Conservation (phyloP, 768 basidiomycete genomes). For the Phylloporus rhodoxanthus region DNA sequence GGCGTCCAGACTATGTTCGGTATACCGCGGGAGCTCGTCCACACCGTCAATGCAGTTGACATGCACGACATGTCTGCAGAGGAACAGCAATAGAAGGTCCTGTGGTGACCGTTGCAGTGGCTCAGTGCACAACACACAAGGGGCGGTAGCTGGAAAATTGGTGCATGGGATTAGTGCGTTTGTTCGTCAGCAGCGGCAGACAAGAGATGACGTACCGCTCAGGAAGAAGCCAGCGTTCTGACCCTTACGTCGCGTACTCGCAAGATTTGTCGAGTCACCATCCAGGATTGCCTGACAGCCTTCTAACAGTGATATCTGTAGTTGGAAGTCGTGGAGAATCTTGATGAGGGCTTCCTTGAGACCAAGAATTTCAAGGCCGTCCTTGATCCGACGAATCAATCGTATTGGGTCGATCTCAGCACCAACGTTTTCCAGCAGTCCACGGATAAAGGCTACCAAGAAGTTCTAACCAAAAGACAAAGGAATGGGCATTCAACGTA, state of each 20-base stretch:
- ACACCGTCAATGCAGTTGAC: constrained; percentile 67
- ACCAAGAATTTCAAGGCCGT: constrained; percentile 94
- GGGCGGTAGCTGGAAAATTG: constrained; percentile 44
- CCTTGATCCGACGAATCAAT: constrained; percentile 89
- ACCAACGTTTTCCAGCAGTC: constrained; percentile 91
- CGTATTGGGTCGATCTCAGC: constrained; percentile 94
- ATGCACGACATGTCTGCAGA: constrained; percentile 88
- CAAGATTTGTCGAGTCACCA: constrained; percentile 73
- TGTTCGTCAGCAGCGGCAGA: no score
- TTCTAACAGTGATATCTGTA: constrained; percentile 88
- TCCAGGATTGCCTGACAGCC: constrained; percentile 86
- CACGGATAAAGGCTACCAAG: constrained; percentile 80
- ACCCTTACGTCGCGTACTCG: constrained; percentile 58
- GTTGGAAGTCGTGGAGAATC: constrained; percentile 92
- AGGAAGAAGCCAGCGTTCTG: constrained; percentile 80
- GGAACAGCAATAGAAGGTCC: constrained; percentile 64
- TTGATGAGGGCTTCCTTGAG: constrained; percentile 92
- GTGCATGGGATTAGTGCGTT: not conserved
- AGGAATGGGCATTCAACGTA: constrained; percentile 29
- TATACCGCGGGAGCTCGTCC: constrained; percentile 55
- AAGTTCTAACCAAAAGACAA: not conserved
- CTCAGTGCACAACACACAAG: constrained; percentile 62
- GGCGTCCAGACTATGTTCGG: constrained; percentile 43
- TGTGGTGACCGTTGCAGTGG: constrained; percentile 55
- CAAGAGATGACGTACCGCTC: constrained; percentile 46